A percentile compares a stretch with the other conserved stretches of the same genome.
Conservation (phyloP, 257 asterid genomes). For the Gentiana macrophylla region DNA sequence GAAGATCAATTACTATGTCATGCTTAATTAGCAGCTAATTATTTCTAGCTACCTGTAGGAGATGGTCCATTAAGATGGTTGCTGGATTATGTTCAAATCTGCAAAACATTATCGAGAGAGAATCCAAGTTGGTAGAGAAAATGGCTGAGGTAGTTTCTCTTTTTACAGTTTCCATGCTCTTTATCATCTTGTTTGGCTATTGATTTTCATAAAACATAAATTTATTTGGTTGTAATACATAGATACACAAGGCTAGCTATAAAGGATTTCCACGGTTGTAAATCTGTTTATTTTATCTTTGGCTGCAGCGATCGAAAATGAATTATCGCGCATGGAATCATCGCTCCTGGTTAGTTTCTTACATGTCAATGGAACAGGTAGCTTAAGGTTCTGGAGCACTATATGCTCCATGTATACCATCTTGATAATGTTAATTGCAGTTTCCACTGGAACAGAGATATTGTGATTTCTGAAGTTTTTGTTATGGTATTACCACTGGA, state of each 20-base stretch:
- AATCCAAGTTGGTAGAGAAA: slow-evolving; percentile 62
- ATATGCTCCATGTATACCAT: neutral
- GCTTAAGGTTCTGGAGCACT: slow-evolving; percentile 11
- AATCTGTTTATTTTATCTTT: slow-evolving; percentile 10
- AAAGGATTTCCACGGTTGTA: slow-evolving; percentile 1
- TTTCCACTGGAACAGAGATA: too few species aligned
- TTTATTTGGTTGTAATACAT: neutral
- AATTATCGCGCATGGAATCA: slow-evolving; percentile 98
- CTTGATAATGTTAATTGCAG: neutral
- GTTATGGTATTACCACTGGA: neutral
- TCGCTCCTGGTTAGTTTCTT: slow-evolving; percentile 88
- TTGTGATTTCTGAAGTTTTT: too few species aligned
- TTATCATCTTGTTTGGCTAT: neutral
- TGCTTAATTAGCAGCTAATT: slow-evolving; percentile 2
- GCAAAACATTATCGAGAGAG: slow-evolving; percentile 63
- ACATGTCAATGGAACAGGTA: slow-evolving; percentile 75
- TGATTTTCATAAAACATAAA: neutral
- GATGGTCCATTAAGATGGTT: slow-evolving; percentile 91
- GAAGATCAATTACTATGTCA: too few species aligned
- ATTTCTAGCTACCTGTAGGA: slow-evolving; percentile 44
- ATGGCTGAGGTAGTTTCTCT: slow-evolving; percentile 63
- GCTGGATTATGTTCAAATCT: slow-evolving; percentile 51
- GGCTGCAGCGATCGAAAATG: slow-evolving; percentile 77
- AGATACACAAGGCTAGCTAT: neutral
- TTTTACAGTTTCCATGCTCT: slow-evolving; percentile 11